A percentile compares a stretch with the other conserved stretches of the same genome.
Conservation (phyloP, 2,329 filamentous ascomycete species). For the Fonsecaea pugnacius region DNA sequence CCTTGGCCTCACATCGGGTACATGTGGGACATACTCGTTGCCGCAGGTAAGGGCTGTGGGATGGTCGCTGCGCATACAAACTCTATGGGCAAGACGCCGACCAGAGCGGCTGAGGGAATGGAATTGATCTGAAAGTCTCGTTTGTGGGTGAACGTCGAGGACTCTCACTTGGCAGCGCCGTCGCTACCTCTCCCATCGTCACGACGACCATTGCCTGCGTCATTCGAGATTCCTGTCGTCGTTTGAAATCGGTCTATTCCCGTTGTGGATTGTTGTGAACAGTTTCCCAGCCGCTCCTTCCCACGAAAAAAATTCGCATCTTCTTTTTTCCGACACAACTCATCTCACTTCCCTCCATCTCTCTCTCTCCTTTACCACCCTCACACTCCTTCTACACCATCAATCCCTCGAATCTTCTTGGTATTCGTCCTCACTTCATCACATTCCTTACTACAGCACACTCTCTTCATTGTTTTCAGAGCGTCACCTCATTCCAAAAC, state of each 20-base stretch:
- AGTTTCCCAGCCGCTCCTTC: constrained; percentile 22
- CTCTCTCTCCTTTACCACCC: constrained; percentile 16
- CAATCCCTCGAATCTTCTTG: constrained; percentile 12
- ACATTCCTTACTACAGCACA: constrained; percentile 23
- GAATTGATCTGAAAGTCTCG: neutral
- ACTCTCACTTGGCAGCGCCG: constrained; percentile 5
- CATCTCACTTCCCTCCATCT: constrained; percentile 11
- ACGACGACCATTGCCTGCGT: constrained; percentile 7
- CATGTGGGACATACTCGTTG: neutral
- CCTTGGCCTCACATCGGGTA: neutral
- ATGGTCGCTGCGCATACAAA: constrained; percentile 18
- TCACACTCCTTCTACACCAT: constrained; percentile 21
- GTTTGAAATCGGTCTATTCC: constrained; percentile 19
- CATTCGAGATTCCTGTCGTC: constrained; percentile 8
- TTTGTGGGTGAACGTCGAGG: constrained; percentile 8
- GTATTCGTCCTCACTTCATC: constrained; percentile 24
- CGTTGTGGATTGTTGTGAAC: constrained; percentile 14
- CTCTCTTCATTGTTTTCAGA: constrained; percentile 18
- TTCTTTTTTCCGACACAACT: constrained; percentile 4
- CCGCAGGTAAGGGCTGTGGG: neutral
- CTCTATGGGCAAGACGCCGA: neutral
- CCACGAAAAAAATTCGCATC: constrained; percentile 19
- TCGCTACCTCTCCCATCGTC: neutral
- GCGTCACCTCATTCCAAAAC: constrained; percentile 10
- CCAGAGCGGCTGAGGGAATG: constrained; percentile 1